A percentile compares a stretch with the other conserved stretches of the same genome.
Conservation (phyloP, 495 filamentous ascomycete species). For the Pyronema omphalodes region DNA sequence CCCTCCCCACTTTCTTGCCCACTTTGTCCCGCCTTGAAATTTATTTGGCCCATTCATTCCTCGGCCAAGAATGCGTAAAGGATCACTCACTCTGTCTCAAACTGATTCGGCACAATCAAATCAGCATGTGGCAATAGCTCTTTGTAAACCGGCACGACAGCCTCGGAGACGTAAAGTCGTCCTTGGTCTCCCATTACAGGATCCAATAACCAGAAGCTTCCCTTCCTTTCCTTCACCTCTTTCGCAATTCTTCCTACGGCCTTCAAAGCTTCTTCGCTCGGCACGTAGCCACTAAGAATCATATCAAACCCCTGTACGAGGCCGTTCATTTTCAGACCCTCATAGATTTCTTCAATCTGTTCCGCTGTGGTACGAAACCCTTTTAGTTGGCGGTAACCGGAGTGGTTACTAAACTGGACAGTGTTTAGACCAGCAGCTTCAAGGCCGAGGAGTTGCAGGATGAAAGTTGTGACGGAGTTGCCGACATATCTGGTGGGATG, state of each 20-base stretch:
- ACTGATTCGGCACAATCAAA: slow-evolving; percentile 87
- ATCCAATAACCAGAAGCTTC: slow-evolving; percentile 44
- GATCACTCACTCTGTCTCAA: slow-evolving; percentile 69
- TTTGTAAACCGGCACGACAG: slow-evolving; percentile 83
- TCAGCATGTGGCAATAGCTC: slow-evolving; percentile 61
- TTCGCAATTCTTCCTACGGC: slow-evolving; percentile 66
- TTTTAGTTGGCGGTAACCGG: slow-evolving; percentile 70
- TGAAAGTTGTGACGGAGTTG: slow-evolving; percentile 85
- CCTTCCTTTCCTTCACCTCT: slow-evolving; percentile 51
- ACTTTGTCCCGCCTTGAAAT: no score
- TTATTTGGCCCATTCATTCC: slow-evolving; percentile 10
- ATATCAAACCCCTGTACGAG: slow-evolving; percentile 70
- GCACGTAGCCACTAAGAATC: slow-evolving; percentile 83
- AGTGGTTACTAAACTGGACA: slow-evolving; percentile 93
- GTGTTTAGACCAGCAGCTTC: slow-evolving; percentile 88
- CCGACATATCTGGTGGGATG: slow-evolving; percentile 80
- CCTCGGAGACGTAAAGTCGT: slow-evolving; percentile 68
- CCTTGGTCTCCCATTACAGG: slow-evolving; percentile 97
- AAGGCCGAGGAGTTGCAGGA: slow-evolving; percentile 80
- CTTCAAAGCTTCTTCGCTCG: slow-evolving; percentile 63
- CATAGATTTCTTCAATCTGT: slow-evolving; percentile 70
- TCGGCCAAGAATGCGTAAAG: neutral
- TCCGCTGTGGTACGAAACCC: slow-evolving; percentile 61
- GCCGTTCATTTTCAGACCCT: slow-evolving; percentile 62
- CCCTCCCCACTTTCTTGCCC: no score